Evolutionary conservation across 371 early-diverging fungal genomes (phyloP), one percentile per base, ranked within the genome.

Genomic region (Apophysomyces elegans): DNA sequence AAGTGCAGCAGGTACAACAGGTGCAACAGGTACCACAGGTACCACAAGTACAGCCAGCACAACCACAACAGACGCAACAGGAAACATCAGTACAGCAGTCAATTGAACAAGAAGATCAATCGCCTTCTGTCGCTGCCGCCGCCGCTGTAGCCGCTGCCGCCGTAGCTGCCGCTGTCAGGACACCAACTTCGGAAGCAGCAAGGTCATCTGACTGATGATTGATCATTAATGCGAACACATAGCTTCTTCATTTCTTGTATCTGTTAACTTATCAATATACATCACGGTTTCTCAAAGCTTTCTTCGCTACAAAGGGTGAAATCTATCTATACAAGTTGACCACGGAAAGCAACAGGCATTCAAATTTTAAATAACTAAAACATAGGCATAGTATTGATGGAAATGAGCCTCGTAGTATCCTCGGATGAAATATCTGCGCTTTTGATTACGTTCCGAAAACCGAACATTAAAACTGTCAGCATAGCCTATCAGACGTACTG

Each of bases 121-220:
- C 38, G 35, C 41, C 61, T 16, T 37, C 61, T 26, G 14, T 32
- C 12, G 39, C 65, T 21, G 44, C 59, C 2, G 59, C 64, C 11
- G 39, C 60, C 9, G 61, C 61, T 57, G 65, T 59, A 8, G 61
- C 61, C 60, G 65, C 60, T 36, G 65, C 65, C 35, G 65, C 60
- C 4, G 65, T 41, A 11, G 65, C 65, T 5, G 65, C 59, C 18
- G 62, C 50, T 45, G 62, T 44, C n/a, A 61, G 60, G 13, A 61
- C 61, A 44, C 37, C 62, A 35, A 36, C 62, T 61, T 18, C 61
- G 45, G 62, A 61, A 56, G 54, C 54, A 21, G 7, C 54, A 50
- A 50, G 54, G 21, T 21, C 54, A 16, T 50, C 54, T 50, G 54
- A 50, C 16, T 50, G 21, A 50, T 21, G 21, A 21, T 50, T 26